Evolutionary conservation across 2,329 filamentous ascomycete species (phyloP), one percentile per base, ranked within the genome.

Genomic region (Colletotrichum sp.): DNA sequence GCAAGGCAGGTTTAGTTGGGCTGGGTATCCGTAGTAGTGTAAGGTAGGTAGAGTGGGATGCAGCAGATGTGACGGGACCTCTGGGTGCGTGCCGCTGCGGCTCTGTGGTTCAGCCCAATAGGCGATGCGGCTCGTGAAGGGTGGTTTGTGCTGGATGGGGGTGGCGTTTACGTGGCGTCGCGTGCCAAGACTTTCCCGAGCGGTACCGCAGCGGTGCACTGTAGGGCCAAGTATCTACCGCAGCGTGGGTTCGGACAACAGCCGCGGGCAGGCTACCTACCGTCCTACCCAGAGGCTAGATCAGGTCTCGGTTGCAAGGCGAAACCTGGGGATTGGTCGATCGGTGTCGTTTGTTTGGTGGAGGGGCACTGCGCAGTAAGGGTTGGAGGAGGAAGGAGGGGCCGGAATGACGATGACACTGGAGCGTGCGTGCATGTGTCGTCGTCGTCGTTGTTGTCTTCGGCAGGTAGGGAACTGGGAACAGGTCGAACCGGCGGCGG

Each of bases 81-180:
- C 44, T 60, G n/a, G 60, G 60, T 64, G 28, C 32, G 30, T 69
- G 67, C 67, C 30, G 57, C 57, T 60, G 73, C 69, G 63, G 69
- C 69, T 67, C 49, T 26, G 15, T 18, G 34, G 60, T n/a, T 60
- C 68, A 57, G 49, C 57, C 60, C 72, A 75, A 75, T 64, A 13
- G 32, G 73, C 39, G 57, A 72, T 67, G 65, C 44, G 68, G 59
- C 36, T 70, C 71, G 72, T 52, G 44, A 52, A 52, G 44, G n/a
- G 44, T 52, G 44, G 44, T 62, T 64, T 67, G 59, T 63, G n/a
- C 28, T 30, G 32, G 32, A 67, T 52, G 62, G 73, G 57, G 69
- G 55, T 59, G 64, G 69, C 57, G 64, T 71, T 76, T 76, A 71
- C 73, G 73, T 76, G 69, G 73, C 70, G 73, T 76, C 59, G 73